Evolutionary conservation across 192 early-diverging fungal genomes (phyloP).

Genomic region (Kappamyces sp.): DNA sequence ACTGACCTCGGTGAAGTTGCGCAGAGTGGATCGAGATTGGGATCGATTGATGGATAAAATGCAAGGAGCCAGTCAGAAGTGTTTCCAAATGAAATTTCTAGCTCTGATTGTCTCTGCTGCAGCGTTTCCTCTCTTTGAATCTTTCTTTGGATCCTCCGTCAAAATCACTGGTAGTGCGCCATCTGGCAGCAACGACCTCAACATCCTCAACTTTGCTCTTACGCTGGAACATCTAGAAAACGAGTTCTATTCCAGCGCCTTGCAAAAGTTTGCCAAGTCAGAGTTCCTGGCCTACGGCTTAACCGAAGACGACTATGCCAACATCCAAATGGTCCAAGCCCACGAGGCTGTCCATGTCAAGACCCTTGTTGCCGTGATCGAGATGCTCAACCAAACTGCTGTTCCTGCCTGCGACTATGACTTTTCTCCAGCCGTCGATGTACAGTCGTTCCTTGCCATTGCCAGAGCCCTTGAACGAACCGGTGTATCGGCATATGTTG

Average conservation of each 20-base stretch:
- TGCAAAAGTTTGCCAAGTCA: constrained; percentile 19
- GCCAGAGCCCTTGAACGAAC: constrained; percentile 42
- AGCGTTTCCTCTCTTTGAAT: too few relatives aligned
- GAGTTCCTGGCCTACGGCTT: constrained; percentile 29
- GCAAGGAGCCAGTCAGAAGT: too few relatives aligned
- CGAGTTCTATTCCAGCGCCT: constrained; percentile 27
- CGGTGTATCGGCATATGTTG: constrained; percentile 48
- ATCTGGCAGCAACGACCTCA: constrained; percentile 18
- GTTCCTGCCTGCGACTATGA: constrained; percentile 34
- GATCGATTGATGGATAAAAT: too few relatives aligned
- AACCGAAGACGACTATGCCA: constrained; percentile 16
- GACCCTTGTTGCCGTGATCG: constrained; percentile 20
- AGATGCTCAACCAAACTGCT: constrained; percentile 7
- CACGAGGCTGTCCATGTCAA: constrained; percentile 37
- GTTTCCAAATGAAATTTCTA: too few relatives aligned
- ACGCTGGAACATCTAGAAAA: constrained; percentile 35
- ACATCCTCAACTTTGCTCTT: constrained; percentile 40
- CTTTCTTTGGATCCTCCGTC: too few relatives aligned
- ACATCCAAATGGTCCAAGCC: constrained; percentile 22
- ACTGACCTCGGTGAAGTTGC: too few relatives aligned
- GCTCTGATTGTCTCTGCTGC: too few relatives aligned
- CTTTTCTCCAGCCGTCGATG: constrained; percentile 25
- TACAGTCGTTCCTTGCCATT: constrained; percentile 34
- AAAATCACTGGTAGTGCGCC: too few relatives aligned
- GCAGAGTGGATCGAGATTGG: too few relatives aligned